phyloP scores from a whole-genome alignment of 2,329 filamentous ascomycete genomes.

The Calonectria pseudoturangicola region DNA sequence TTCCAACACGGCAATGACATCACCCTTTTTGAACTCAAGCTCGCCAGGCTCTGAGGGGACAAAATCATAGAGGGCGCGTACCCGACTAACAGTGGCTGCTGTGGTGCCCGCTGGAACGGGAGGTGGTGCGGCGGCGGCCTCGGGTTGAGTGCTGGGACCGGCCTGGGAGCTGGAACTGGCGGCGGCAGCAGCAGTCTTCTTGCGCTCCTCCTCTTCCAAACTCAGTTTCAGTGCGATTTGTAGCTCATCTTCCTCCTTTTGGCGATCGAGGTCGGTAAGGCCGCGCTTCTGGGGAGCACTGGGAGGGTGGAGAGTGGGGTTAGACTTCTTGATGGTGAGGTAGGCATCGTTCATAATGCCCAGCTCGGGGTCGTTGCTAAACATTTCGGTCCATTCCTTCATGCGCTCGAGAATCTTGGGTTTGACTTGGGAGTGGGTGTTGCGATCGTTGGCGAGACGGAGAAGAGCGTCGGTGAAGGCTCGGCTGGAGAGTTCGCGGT shows the following conservation, averaged over 20 bases:
- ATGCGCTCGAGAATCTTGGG: conserved; percentile 97
- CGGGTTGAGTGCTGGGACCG: conserved; percentile 63
- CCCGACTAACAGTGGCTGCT: conserved; percentile 95
- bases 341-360: conserved; percentile 99
- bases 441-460: conserved; percentile 93
- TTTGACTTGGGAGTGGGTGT: conserved; percentile 97
- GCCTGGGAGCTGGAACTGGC: conserved; percentile 57
- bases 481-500: conserved; percentile 91
- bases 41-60: conserved; percentile 95
- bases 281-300: conserved; percentile 95
- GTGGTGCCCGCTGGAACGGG: conserved; percentile 88
- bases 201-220: conserved; percentile 87
- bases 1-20: conserved; percentile 97
- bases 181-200: conserved; percentile 67
- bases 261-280: conserved; percentile 91
- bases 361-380: conserved; percentile 89
- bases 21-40: conserved; percentile 95
- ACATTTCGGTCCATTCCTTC: conserved; percentile 98
- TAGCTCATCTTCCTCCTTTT: conserved; percentile 97
- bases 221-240: conserved; percentile 97
- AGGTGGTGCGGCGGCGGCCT: conserved; percentile 65
- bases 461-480: conserved; percentile 96
- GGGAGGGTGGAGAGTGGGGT: conserved; percentile 92
- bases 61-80: conserved; percentile 96
- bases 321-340: conserved; percentile 86